Base-by-base conservation (phyloP, 768 basidiomycete species). In the Calocybe indica region DNA sequence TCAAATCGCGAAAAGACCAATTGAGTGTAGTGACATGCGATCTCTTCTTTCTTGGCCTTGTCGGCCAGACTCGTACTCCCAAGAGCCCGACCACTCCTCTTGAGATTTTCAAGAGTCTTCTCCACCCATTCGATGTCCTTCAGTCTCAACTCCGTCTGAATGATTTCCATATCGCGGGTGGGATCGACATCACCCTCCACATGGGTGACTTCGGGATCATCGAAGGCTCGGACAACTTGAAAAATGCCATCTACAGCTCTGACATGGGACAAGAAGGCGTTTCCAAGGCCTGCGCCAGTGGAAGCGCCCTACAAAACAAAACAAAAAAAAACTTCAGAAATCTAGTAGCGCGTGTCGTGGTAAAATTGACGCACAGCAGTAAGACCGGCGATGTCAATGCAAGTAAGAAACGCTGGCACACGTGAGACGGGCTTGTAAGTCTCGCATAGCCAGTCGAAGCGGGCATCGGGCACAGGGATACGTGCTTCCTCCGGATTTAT, bases 111-210 rank as follows among this genome's bases (percentile, higher is more conserved):
- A 32, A 97, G 64, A 37, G 82, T 69, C 70, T 98, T 98, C 69
- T 97, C 90, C 8, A 92, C 86, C 96, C 96, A 99, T 61, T 99
- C 96, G 53, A 94, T 94, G 67, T 99, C 96, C 72, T 99, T 99
- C 37, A 99, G 70, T 41, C 93, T 77, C 13, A 99, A 73, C 67
- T 99, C 96, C 6, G 82, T 95, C 55, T 85, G 83, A 60, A 99
- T 99, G 59, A 97, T 98, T 54, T 88, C 83, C 94, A 98, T 97
- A 68, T 99, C 96, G 50, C 96, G 86, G 35, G 88, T 53, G 8
- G 96, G 96, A 67, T 98, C 78, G 48, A 99, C 93, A 57, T 98
- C 96, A 38, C 96, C 96, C 69, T 98, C 96, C 52, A 98, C 95
- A 66, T 99, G 96, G 56, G 88, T 98, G 63, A 99, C 93, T 58